Conservation (phyloP, 208 protist species). For the Tritrichomonas foetus region DNA sequence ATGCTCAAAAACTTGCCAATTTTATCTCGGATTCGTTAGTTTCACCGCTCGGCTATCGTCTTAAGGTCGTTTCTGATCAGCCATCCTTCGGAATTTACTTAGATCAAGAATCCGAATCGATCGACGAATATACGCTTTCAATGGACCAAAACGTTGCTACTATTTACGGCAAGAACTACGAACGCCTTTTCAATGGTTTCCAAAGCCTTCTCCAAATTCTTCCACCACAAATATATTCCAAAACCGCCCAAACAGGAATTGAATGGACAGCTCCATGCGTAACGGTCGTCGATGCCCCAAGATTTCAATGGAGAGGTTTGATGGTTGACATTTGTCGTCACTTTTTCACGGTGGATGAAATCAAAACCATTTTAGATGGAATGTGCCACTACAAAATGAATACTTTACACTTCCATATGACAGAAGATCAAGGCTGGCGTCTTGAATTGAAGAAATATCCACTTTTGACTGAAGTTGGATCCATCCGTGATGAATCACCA, state of each 20-base stretch:
- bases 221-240: background rate
- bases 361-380: background rate
- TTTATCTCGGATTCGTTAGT: no score
- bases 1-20: no score
- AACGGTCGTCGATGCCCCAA: background rate
- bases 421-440: background rate
- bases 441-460: constrained; percentile 3
- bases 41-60: no score
- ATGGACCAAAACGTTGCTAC: background rate
- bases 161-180: background rate
- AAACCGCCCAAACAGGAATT: background rate
- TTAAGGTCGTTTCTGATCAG: no score
- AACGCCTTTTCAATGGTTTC: background rate
- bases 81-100: no score
- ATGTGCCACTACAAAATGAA: background rate
- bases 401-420: constrained; percentile 30
- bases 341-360: background rate
- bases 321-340: constrained; percentile 36
- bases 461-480: background rate
- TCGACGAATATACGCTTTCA: background rate
- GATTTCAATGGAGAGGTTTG: background rate
- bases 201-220: background rate
- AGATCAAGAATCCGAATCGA: no score
- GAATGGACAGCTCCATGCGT: background rate
- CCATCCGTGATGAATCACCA: background rate